A percentile compares a stretch with the other conserved stretches of the same genome.
Conservation (phyloP, 1,284 basidiomycete genomes). For the Cryptococcus sp. region DNA sequence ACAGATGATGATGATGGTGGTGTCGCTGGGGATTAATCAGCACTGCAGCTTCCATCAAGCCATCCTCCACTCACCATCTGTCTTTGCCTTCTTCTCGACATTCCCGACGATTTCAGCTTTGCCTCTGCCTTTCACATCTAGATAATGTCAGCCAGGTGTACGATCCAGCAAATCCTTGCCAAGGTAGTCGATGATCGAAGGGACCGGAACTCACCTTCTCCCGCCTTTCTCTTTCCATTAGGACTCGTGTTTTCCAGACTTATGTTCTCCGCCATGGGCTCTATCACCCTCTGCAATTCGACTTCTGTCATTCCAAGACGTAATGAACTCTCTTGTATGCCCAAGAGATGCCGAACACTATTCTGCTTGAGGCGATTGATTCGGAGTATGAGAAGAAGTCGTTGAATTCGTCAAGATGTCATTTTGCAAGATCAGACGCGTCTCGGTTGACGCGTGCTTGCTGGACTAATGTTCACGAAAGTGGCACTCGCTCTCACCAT, state of each 20-base stretch:
- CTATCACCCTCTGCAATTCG: not conserved
- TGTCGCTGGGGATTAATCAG: not conserved
- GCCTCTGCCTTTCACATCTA: not conserved
- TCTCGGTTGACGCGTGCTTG: too few species aligned
- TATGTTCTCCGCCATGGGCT: constrained; percentile 10
- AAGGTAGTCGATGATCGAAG: too few species aligned
- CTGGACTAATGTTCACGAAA: too few species aligned
- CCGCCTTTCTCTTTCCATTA: constrained; percentile 9
- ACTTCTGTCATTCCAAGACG: not conserved
- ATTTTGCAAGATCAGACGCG: too few species aligned
- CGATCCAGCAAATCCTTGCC: not conserved
- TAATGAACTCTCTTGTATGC: too few species aligned
- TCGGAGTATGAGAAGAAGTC: too few species aligned
- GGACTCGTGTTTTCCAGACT: constrained; percentile 2
- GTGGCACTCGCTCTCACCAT: too few species aligned
- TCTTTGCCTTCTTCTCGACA: constrained; percentile 15
- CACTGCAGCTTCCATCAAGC: not conserved
- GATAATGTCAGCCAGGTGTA: not conserved
- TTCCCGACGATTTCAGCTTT: constrained; percentile 19
- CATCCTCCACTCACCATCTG: constrained; percentile 4
- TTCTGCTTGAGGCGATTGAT: too few species aligned
- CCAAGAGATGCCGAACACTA: too few species aligned
- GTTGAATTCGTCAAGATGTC: too few species aligned
- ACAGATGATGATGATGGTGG: constrained; percentile 9
- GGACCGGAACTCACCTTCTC: constrained; percentile 1